A percentile compares a stretch with the other conserved stretches of the same genome.
phyloP scores from a whole-genome alignment of 129 eudicot species.

The Smallanthus sonchifolius region DNA sequence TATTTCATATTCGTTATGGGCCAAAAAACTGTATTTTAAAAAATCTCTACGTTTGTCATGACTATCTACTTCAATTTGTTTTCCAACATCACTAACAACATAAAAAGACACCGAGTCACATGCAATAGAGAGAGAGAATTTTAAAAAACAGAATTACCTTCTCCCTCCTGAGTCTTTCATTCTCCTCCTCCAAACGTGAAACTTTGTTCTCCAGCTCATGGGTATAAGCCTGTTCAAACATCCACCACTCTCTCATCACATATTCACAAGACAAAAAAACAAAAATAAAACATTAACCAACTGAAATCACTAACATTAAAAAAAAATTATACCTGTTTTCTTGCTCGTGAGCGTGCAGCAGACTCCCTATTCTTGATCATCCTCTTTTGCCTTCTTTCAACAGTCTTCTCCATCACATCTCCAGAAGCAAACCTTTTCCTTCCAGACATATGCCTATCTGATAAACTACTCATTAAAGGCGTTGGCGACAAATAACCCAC shows the following conservation, averaged over 20 bases:
- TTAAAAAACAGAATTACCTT: constrained; percentile 41
- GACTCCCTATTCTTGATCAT: constrained; percentile 68
- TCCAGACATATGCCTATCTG: constrained; percentile 61
- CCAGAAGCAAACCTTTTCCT: constrained; percentile 66
- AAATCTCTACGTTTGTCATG: not conserved
- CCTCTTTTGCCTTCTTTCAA: constrained; percentile 57
- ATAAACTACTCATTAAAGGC: constrained; percentile 60
- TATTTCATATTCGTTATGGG: not conserved
- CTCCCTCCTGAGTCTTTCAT: constrained; percentile 72
- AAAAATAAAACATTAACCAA: not conserved
- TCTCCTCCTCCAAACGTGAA: constrained; percentile 88
- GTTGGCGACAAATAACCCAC: constrained; percentile 52
- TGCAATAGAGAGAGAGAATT: constrained; percentile 6
- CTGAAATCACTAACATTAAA: not conserved
- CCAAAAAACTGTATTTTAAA: not conserved
- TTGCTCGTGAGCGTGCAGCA: constrained; percentile 62
- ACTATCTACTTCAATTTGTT: not conserved
- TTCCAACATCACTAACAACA: not conserved
- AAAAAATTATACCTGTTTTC: constrained; percentile 43
- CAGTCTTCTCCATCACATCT: constrained; percentile 51
- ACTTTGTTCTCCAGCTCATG: constrained; percentile 92
- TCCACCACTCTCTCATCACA: constrained; percentile 6
- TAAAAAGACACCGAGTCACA: not conserved
- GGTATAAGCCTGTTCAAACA: constrained; percentile 76
- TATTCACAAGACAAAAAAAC: not conserved